Conservation (phyloP, 306 rosid genomes). For the Dalbergia cultrata region DNA sequence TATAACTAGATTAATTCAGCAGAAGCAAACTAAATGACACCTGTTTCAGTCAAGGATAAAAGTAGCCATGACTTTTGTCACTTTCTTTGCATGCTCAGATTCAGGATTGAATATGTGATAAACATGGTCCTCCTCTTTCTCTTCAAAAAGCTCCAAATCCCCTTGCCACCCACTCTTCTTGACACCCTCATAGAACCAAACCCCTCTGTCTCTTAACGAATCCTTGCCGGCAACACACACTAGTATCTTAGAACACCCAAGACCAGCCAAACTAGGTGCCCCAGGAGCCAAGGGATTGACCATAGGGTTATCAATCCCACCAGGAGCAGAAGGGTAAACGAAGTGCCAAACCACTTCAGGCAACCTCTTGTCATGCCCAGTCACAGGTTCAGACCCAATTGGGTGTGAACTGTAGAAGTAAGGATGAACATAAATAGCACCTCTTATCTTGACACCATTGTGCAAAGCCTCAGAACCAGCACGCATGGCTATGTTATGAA, state of each 20-base stretch:
- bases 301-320: constrained; percentile 41
- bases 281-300: constrained; percentile 44
- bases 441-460: constrained; percentile 9
- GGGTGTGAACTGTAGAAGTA: constrained; percentile 44
- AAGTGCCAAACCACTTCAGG: neutral
- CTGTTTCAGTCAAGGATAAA: neutral
- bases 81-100: constrained; percentile 8
- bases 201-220: constrained; percentile 45
- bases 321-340: constrained; percentile 19
- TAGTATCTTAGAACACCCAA: constrained; percentile 50
- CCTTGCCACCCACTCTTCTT: constrained; percentile 56
- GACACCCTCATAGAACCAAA: constrained; percentile 47
- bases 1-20: no score
- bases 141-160: constrained; percentile 40
- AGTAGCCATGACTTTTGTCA: constrained; percentile 18
- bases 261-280: constrained; percentile 49
- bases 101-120: constrained; percentile 36
- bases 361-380: constrained; percentile 5
- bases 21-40: no score
- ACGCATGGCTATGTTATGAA: constrained; percentile 42
- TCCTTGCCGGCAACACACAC: constrained; percentile 46
- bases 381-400: constrained; percentile 21
- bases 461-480: constrained; percentile 44
- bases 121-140: constrained; percentile 42
- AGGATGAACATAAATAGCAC: constrained; percentile 45